These are phyloP conservation scores for Rhodotorula sp. DNA, from an alignment of 1,284 basidiomycete genomes.

Conservation along the genomic window DNA sequence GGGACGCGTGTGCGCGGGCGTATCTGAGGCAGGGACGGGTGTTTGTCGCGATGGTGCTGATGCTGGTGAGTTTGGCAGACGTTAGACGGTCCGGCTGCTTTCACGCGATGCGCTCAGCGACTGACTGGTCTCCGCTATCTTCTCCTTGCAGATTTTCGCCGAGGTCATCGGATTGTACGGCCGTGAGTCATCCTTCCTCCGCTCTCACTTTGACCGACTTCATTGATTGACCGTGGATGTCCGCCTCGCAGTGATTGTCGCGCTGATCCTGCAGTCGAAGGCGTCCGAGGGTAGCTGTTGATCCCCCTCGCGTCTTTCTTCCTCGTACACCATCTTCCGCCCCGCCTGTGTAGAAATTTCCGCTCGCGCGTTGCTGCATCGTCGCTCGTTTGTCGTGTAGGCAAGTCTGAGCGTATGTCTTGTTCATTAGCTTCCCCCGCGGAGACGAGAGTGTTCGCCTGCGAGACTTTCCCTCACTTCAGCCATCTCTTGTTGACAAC, in stretches of 20 bases:
- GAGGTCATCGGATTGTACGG: constrained; percentile 85
- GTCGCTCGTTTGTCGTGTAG: too few relatives aligned
- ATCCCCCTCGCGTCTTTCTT: background rate
- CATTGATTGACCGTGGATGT: too few relatives aligned
- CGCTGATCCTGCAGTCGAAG: constrained; percentile 74
- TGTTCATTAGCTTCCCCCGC: too few relatives aligned
- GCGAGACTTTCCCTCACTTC: too few relatives aligned
- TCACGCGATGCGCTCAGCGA: background rate
- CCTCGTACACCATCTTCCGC: background rate
- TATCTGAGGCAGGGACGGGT: constrained; percentile 88
- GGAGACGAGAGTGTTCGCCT: too few relatives aligned
- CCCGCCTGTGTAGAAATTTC: too few relatives aligned
- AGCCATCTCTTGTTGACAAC: too few relatives aligned
- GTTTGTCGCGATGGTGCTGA: constrained; percentile 70
- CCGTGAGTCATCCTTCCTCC: constrained; percentile 35
- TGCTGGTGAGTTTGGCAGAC: constrained; percentile 29
- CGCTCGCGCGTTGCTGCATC: too few relatives aligned
- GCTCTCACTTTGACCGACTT: too few relatives aligned
- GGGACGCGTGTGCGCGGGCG: constrained; percentile 86
- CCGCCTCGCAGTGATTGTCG: constrained; percentile 63
- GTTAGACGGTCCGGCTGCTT: background rate
- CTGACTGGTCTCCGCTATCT: background rate
- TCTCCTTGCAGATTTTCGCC: constrained; percentile 50
- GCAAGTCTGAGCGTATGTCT: too few relatives aligned
- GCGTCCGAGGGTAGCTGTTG: constrained; percentile 34